Evolutionary conservation across 106 monocot genomes (phyloP).

Genomic region (Agapanthus africanus): DNA sequence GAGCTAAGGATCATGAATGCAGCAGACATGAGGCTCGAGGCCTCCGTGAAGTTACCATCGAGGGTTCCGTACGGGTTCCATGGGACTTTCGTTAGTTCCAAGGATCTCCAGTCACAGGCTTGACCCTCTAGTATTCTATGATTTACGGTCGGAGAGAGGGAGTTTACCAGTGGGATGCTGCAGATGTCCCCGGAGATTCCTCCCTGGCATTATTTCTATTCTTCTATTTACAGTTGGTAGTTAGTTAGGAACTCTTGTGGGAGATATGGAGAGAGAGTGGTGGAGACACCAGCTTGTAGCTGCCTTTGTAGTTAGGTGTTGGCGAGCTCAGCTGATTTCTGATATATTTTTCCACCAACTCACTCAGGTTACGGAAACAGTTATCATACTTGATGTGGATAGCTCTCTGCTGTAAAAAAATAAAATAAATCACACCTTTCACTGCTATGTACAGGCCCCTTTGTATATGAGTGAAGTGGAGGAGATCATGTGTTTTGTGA

Average conservation of each 20-base stretch:
- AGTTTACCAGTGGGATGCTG: slow-evolving; percentile 12
- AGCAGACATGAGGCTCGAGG: slow-evolving; percentile 40
- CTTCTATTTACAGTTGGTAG: slow-evolving; percentile 4
- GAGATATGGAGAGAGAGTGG: neutral
- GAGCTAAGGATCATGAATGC: slow-evolving; percentile 59
- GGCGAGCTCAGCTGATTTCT: slow-evolving; percentile 11
- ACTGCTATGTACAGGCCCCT: no score
- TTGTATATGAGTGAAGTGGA: no score
- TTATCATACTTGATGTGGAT: neutral
- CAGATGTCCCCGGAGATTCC: slow-evolving; percentile 13
- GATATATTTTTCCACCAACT: slow-evolving; percentile 7
- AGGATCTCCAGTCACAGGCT: slow-evolving; percentile 39
- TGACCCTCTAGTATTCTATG: neutral
- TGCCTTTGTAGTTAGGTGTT: neutral
- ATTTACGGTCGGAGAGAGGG: neutral
- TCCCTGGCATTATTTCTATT: neutral
- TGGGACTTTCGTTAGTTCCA: slow-evolving; percentile 48
- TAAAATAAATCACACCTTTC: no score
- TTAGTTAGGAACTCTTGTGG: neutral
- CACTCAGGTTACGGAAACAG: neutral
- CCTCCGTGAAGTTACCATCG: slow-evolving; percentile 51
- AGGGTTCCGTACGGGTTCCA: slow-evolving; percentile 74
- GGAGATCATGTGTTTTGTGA: no score
- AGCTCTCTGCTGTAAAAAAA: no score
- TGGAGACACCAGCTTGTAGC: slow-evolving; percentile 5